These are phyloP conservation scores for Pythium insidiosum DNA, from an alignment of 352 stramenopile species.

Conservation along the genomic window DNA sequence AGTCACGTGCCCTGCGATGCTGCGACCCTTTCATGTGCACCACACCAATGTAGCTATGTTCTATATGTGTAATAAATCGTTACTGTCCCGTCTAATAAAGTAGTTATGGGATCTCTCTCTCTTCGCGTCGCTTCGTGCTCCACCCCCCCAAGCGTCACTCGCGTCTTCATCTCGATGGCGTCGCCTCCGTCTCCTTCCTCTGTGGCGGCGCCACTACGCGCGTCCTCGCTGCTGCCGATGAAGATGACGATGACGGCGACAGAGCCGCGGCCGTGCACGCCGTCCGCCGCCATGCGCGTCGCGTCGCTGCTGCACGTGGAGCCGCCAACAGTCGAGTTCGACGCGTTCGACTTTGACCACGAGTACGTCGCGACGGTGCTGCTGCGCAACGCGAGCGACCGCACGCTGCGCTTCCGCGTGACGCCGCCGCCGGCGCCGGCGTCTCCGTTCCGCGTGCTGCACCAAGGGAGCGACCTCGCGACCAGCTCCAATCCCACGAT, in stretches of 20 bases:
- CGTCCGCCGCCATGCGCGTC: conserved; percentile 11
- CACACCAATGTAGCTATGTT: too few species aligned
- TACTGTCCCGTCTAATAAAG: too few species aligned
- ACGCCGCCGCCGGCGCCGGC: conserved; percentile 32
- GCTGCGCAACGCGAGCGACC: conserved; percentile 64
- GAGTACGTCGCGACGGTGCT: conserved; percentile 58
- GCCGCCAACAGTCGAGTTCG: conserved; percentile 57
- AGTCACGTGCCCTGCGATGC: too few species aligned
- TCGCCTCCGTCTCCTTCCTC: too few species aligned
- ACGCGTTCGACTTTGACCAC: conserved; percentile 36
- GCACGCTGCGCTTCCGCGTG: conserved; percentile 51
- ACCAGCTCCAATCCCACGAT: conserved; percentile 56
- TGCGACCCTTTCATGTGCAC: too few species aligned
- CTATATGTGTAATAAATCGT: too few species aligned
- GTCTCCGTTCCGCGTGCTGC: conserved; percentile 52
- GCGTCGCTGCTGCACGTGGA: conserved; percentile 49
- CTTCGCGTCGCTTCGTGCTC: too few species aligned
- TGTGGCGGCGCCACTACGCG: too few species aligned
- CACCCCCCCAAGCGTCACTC: too few species aligned
- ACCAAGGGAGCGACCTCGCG: conserved; percentile 49
- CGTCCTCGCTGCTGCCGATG: background rate
- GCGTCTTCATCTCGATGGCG: too few species aligned
- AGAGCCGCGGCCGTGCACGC: conserved; percentile 11
- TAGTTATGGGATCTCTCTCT: too few species aligned
- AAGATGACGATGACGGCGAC: background rate